Base-by-base conservation (phyloP, 495 filamentous ascomycete species). In the Cenococcum geophilum region DNA sequence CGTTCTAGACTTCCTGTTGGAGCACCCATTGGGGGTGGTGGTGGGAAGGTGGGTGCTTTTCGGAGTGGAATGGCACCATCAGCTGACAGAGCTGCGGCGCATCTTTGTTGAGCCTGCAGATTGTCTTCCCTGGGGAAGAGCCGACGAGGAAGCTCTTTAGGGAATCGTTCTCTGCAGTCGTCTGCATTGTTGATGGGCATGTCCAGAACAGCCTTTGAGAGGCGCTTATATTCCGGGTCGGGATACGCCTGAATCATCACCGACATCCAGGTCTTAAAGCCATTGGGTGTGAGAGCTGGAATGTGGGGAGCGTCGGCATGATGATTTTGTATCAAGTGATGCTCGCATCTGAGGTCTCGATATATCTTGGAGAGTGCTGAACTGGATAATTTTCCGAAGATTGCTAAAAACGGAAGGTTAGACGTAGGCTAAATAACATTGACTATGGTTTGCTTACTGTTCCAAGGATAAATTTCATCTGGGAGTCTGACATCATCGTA, bases 211-310 rank as follows among this genome's bases (percentile, higher is more conserved):
- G 91, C 83, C 60, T 84, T 89, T 47, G 85, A 81, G 0, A 97
- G 75, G 5, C 92, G 82, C 48, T 82, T 78, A 61, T 83, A 85
- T 73, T 97, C 92, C 49, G 83, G 80, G 37, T 89, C 83, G 1
- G 92, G 92, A 65, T 90, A 79, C 14, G 89, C 86, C 66, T 83
- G 82, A 52, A 96, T 86, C 73, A 87, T 78, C 21, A 83, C 74
- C 0, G 88, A 90, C 71, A 87, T 83, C 84, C 88, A 96, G 57
- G 75, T 75, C 60, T 86, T 80, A 71, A 95, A 97, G 3, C 92
- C 92, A 32, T 77, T 67, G 1, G 89, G 87, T 1, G 92, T 96
- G 16, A 97, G 77, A 14, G 81, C 87, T 1, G 92, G 92, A 35
- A 90, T 79, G 48, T 80, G 80, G 4, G 92, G 89, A 57, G 78